Conservation (phyloP, 2,329 filamentous ascomycete genomes). For the Colletotrichum euphorbiae region DNA sequence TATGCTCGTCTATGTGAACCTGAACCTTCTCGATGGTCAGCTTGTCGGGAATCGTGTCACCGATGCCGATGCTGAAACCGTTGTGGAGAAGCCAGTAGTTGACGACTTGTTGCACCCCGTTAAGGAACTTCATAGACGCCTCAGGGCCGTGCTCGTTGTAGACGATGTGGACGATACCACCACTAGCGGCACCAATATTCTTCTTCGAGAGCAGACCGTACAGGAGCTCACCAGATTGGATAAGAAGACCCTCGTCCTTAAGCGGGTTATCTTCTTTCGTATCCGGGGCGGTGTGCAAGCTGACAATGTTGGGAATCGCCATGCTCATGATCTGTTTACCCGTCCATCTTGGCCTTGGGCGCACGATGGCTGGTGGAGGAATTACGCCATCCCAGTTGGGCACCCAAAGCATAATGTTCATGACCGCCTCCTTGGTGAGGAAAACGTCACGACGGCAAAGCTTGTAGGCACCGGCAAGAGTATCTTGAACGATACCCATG, state of each 20-base stretch:
- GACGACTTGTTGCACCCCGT: slow-evolving; percentile 92
- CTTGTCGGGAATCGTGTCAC: slow-evolving; percentile 94
- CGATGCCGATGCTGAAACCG: slow-evolving; percentile 97
- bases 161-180: slow-evolving; percentile 93
- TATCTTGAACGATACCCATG: slow-evolving; percentile 99
- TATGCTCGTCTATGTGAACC: slow-evolving; percentile 82
- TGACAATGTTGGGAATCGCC: slow-evolving; percentile 89
- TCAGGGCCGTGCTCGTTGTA: slow-evolving; percentile 94
- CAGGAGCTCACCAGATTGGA: slow-evolving; percentile 89
- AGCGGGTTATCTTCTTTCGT: slow-evolving; percentile 70
- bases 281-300: slow-evolving; percentile 76
- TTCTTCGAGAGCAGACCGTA: slow-evolving; percentile 95
- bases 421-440: slow-evolving; percentile 88
- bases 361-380: slow-evolving; percentile 91
- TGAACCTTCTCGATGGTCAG: slow-evolving; percentile 87
- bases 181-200: slow-evolving; percentile 87
- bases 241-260: slow-evolving; percentile 81
- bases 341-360: slow-evolving; percentile 93
- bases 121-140: slow-evolving; percentile 93
- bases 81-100: slow-evolving; percentile 98
- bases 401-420: slow-evolving; percentile 98
- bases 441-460: slow-evolving; percentile 94
- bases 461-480: slow-evolving; percentile 96
- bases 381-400: slow-evolving; percentile 97
- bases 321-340: slow-evolving; percentile 98